Base-by-base conservation (phyloP, 2,329 filamentous ascomycete species). In the Colletotrichum lindemuthianum region DNA sequence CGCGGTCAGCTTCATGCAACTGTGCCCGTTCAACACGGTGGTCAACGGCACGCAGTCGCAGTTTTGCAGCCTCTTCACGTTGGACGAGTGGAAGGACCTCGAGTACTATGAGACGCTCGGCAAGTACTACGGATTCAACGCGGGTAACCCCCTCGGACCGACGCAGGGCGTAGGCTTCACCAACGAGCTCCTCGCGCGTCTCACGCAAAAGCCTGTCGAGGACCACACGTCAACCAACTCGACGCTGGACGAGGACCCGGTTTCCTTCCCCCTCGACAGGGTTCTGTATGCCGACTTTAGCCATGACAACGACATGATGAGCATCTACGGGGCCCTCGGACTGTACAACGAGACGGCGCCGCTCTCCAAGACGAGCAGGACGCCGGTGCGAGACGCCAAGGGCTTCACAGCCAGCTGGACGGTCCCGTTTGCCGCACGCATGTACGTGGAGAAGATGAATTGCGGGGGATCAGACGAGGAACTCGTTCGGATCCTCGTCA, bases 131-230 rank as follows among this genome's bases (percentile, higher is more conserved):
- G 89, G 90, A 59, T 94, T 89, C 76, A 88, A 90, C 10, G 84
- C 86, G 34, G 93, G 93, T 12, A 93, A 93, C 72, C 86, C 88
- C 0, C 84, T 97, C 7, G 94, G 91, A 0, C 86, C 93, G 6
- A 93, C 92, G 0, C 93, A 96, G 76, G 94, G 94, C 1, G 90
- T 96, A 2, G 94, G 94, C 2, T 97, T 90, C 72, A 88, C 90
- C 59, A 97, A 96, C 75, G 94, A 97, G 80, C 86, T 97, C 10
- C 85, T 97, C 58, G 90, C 94, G 5, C 88, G 94, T 34, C 79
- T 97, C 67, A 96, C 92, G 0, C 80, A 83, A 37, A 76, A 80
- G 13, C 84, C 90, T 0, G 92, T 97, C 1, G 70, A 82, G 0
- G 93, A 97, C 74, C 77, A 86, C 63, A 97, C 93, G 0, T 88